Evolutionary conservation across 192 early-diverging fungal genomes (phyloP), one percentile per base, ranked within the genome.

Genomic region (Backusella parvicylindrica): DNA sequence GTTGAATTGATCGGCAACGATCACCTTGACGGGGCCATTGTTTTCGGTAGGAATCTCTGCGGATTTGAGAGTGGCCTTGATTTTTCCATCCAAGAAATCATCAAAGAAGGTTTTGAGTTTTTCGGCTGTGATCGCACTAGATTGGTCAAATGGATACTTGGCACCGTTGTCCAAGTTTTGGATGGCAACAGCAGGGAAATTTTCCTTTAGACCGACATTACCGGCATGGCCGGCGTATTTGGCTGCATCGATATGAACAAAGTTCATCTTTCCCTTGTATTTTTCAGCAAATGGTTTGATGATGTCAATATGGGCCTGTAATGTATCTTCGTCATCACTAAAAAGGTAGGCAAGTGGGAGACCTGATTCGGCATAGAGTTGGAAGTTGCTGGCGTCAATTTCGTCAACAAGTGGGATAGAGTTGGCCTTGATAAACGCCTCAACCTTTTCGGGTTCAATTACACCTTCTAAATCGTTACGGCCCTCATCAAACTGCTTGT

Each of bases 141-240:
- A 79, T 81, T 95, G 92, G 40, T 91, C 83, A 83, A 92, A 95
- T 53, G 97, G 96, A 85, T 80, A 99, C 87, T 98, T 98, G 75
- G 86, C 77, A 69, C 91, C 86, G 76, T 79, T 88, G 36, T 84
- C 82, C 68, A 92, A 86, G 75, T 91, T 86, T 87, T 96, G 94
- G 84, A 99, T 90, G 73, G 89, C 96, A 75, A 99, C 90, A 33
- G 95, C 95, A 65, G 98, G 98, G 93, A 93, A 99, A 70, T 84
- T 76, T 78, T 95, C 90, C 89, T 96, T 94, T 53, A 99, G 83
- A 86, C 92, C 94, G 64, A 98, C 86, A 82, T 94, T 94, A 65
- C 91, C 85, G 68, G 94, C 97, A 83, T 98, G 96, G 40, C 83
- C 87, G 64, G 91, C 92, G 84, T 89, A 99, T 82, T 95, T 92